Base-by-base conservation (phyloP, 768 basidiomycete genomes). In the Terana coerulea region DNA sequence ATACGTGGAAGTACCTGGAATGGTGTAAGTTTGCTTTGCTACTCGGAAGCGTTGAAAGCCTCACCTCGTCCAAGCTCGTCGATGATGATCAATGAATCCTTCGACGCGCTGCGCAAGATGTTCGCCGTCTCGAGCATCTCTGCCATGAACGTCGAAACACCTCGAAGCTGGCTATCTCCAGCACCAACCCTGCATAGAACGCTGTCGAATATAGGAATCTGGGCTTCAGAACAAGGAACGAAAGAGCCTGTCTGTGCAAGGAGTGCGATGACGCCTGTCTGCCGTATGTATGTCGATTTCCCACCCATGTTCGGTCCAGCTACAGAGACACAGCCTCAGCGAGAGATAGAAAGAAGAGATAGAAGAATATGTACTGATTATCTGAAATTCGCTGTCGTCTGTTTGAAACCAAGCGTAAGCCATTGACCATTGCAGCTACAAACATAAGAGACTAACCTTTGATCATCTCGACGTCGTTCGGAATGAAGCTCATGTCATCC, bases 301-400 rank as follows among this genome's bases (percentile, higher is more conserved):
- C 97, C 97, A 47, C 97, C 97, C 90, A 98, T 98, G 68, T 99
- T 99, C 0, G 97, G 97, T 5, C 97, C 97, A 19, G 95, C 89
- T 91, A 35, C 21, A 4, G 21, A 29, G 41, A 44, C 17, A 37
- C 42, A 43, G 42, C 36, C 47, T 11, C 44, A 42, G 33, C 5
- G 43, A 33, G 26, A 22, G 30, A 11, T 14, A 35, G 36, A 34
- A n/a, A n/a, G n/a, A 33, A 26, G 15, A 24, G 34, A 3, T 30
- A 3, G 21, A 15, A 7, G 6, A 17, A 5, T 2, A 57, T 83
- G 54, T 60, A 89, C 88, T 98, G 59, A 98, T 95, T 49, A 98
- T 95, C 55, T 91, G 86, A 69, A 99, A 95, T 67, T 98, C 95
- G 58, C 91, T 92, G 54, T 84, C 75, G 48, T 79, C 90, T 91